Conservation (phyloP, 441 rosid species). For the Brassica hybrid region DNA sequence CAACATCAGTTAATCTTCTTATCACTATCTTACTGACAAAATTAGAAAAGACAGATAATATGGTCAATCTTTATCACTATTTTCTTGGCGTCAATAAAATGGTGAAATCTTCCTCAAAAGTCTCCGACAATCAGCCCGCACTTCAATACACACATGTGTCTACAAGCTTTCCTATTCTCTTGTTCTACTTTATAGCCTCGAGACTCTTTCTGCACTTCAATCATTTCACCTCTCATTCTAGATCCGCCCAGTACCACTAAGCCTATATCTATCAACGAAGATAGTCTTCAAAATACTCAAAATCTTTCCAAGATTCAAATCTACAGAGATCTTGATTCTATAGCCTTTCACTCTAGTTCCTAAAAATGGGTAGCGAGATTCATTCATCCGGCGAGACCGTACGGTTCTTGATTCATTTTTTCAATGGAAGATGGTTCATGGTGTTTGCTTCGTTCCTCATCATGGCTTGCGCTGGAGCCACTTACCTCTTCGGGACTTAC, state of each 20-base stretch:
- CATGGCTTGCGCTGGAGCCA: slow-evolving; percentile 79
- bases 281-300: slow-evolving; percentile 12
- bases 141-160: slow-evolving; percentile 4
- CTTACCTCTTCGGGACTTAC: slow-evolving; percentile 69
- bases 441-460: slow-evolving; percentile 72
- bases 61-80: slow-evolving; percentile 29
- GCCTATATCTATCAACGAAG: background rate
- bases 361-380: slow-evolving; percentile 24
- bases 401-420: slow-evolving; percentile 47
- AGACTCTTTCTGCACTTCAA: slow-evolving; percentile 20
- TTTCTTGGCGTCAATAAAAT: slow-evolving; percentile 1
- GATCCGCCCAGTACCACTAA: background rate
- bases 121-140: slow-evolving; percentile 21
- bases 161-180: slow-evolving; percentile 4
- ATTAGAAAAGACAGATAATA: slow-evolving; percentile 35
- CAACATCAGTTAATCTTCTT: background rate
- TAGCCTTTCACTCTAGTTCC: slow-evolving; percentile 15
- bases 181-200: slow-evolving; percentile 31
- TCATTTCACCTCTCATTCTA: slow-evolving; percentile 18
- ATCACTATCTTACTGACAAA: slow-evolving; percentile 30
- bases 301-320: slow-evolving; percentile 13
- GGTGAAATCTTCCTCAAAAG: slow-evolving; percentile 9
- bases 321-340: slow-evolving; percentile 23
- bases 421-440: slow-evolving; percentile 71
- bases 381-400: slow-evolving; percentile 22